Evolutionary conservation across 2,329 filamentous ascomycete genomes (phyloP).

Genomic region (Hirsutella rhossiliensis): DNA sequence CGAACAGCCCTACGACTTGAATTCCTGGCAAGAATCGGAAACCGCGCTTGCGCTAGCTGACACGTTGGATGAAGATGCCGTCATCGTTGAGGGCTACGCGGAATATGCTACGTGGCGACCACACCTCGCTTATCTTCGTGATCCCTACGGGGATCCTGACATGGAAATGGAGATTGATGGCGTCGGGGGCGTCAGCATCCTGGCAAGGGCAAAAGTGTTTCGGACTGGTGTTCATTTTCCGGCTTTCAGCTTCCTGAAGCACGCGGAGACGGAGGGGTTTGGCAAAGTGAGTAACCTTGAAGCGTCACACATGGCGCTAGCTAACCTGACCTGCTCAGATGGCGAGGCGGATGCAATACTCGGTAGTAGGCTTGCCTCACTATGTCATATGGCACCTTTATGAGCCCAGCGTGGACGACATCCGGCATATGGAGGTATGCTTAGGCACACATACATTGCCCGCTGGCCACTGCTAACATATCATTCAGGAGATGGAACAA

Average conservation of each 20-base stretch:
- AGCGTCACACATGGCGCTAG: not conserved
- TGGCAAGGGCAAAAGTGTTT: constrained; percentile 94
- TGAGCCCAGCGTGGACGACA: constrained; percentile 95
- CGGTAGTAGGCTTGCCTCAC: constrained; percentile 88
- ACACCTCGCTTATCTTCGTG: constrained; percentile 89
- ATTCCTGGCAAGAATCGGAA: constrained; percentile 99
- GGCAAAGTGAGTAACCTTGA: constrained; percentile 64
- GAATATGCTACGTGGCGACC: constrained; percentile 98
- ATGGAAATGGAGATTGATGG: constrained; percentile 99
- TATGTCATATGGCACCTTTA: constrained; percentile 99
- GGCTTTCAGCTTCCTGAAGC: constrained; percentile 96
- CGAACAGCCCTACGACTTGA: constrained; percentile 95
- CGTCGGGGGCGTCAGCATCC: constrained; percentile 91
- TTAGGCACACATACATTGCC: not conserved
- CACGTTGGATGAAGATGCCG: constrained; percentile 91
- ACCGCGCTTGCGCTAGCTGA: constrained; percentile 89
- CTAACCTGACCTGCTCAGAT: constrained; percentile 46
- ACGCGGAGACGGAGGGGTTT: constrained; percentile 96
- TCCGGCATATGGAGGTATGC: constrained; percentile 82
- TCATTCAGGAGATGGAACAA: constrained; percentile 71
- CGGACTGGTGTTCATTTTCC: constrained; percentile 93
- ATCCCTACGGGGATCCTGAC: constrained; percentile 94
- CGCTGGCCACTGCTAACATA: constrained; percentile 5
- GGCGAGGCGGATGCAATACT: constrained; percentile 92
- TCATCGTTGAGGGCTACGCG: constrained; percentile 97